Evolutionary conservation across 306 rosid species (phyloP).

Genomic region (Pueraria montana): DNA sequence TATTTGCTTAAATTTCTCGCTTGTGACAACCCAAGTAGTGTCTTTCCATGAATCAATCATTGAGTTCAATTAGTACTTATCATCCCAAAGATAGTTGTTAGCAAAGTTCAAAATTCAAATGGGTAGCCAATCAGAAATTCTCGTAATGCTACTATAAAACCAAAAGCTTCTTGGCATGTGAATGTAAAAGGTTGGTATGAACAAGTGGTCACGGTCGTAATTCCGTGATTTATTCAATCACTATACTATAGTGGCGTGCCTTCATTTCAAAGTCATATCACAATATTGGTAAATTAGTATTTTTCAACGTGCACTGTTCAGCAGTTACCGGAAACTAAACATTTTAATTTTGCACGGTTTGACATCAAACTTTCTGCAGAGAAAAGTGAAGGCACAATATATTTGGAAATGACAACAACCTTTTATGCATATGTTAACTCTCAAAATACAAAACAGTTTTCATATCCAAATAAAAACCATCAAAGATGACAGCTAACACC

Average conservation of each 20-base stretch:
- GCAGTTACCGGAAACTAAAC: too few relatives aligned
- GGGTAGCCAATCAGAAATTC: background rate
- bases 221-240: too few relatives aligned
- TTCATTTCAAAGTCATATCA: too few relatives aligned
- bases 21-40: background rate
- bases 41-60: background rate
- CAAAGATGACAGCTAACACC: background rate
- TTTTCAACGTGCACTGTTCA: too few relatives aligned
- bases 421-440: background rate
- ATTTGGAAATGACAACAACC: background rate
- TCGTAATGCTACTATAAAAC: background rate
- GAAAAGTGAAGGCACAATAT: too few relatives aligned
- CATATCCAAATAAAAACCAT: slow-evolving; percentile 35
- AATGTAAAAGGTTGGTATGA: too few relatives aligned
- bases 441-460: background rate
- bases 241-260: too few relatives aligned
- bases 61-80: background rate
- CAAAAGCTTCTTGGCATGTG: too few relatives aligned
- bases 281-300: too few relatives aligned
- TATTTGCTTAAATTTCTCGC: background rate
- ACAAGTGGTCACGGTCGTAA: too few relatives aligned
- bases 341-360: too few relatives aligned
- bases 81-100: background rate
- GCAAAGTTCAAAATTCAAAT: background rate
- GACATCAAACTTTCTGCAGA: too few relatives aligned